These are phyloP conservation scores for Trichophyton schoenleinii DNA, from an alignment of 2,329 filamentous ascomycete genomes.

Conservation along the genomic window DNA sequence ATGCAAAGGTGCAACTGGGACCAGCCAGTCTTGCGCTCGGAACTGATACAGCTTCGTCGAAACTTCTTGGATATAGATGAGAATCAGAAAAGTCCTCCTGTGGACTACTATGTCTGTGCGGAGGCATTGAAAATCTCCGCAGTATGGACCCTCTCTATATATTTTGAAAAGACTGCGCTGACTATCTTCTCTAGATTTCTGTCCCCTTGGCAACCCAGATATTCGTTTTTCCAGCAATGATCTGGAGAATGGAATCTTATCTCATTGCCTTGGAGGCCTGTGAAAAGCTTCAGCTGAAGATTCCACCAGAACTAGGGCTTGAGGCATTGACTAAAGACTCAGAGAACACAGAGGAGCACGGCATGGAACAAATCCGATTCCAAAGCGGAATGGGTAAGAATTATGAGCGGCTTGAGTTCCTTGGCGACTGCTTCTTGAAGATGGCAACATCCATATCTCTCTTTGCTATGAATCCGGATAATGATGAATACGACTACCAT, in stretches of 20 bases:
- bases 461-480: slow-evolving; percentile 61
- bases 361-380: slow-evolving; percentile 55
- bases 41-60: slow-evolving; percentile 61
- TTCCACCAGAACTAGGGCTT: slow-evolving; percentile 59
- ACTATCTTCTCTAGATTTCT: slow-evolving; percentile 47
- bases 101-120: slow-evolving; percentile 57
- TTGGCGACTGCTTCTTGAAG: slow-evolving; percentile 89
- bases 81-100: slow-evolving; percentile 35
- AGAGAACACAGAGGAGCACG: slow-evolving; percentile 65
- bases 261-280: slow-evolving; percentile 70
- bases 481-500: slow-evolving; percentile 77
- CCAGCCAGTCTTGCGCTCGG: slow-evolving; percentile 72
- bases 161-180: not conserved
- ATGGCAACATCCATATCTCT: slow-evolving; percentile 87
- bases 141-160: slow-evolving; percentile 39
- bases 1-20: slow-evolving; percentile 44
- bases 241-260: slow-evolving; percentile 69
- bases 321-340: slow-evolving; percentile 90
- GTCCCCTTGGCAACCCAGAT: slow-evolving; percentile 57
- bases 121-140: slow-evolving; percentile 65
- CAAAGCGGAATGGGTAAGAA: slow-evolving; percentile 83
- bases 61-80: slow-evolving; percentile 65
- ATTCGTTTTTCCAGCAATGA: slow-evolving; percentile 68
- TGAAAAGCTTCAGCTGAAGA: slow-evolving; percentile 47
- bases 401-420: slow-evolving; percentile 86